phyloP scores from a whole-genome alignment of 192 early-diverging fungal genomes.

The Pilaira anomala region DNA sequence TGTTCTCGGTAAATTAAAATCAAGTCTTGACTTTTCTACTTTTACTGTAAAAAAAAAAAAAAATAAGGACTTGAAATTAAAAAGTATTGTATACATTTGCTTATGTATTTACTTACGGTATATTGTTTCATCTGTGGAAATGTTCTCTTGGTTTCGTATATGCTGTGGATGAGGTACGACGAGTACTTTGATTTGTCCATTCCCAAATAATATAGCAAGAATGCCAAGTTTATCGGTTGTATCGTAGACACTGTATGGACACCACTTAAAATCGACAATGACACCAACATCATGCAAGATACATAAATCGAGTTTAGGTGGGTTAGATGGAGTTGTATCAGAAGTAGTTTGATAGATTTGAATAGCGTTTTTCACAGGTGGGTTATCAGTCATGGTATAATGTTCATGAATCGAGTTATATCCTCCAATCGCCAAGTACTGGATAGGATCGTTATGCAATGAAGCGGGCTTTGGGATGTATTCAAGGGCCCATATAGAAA shows the following conservation, averaged over 20 bases:
- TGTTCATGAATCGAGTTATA: constrained; percentile 30
- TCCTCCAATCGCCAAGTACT: constrained; percentile 38
- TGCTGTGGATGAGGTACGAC: constrained; percentile 27
- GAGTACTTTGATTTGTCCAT: constrained; percentile 25
- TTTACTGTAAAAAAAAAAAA: not conserved
- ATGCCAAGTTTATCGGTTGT: constrained; percentile 24
- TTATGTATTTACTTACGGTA: not conserved
- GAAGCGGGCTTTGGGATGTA: constrained; percentile 26
- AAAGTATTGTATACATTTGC: not conserved
- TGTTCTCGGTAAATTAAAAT: not conserved
- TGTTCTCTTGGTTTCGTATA: not conserved
- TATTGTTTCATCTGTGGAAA: not conserved
- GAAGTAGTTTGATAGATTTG: constrained; percentile 38
- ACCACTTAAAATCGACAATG: constrained; percentile 36
- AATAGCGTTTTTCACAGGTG: constrained; percentile 25
- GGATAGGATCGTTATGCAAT: not conserved
- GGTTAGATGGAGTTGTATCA: not conserved
- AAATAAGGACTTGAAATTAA: not conserved
- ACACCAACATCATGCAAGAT: constrained; percentile 38
- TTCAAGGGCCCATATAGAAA: constrained; percentile 36
- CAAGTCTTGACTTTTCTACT: not conserved
- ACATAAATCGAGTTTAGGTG: constrained; percentile 34
- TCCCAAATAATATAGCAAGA: constrained; percentile 28
- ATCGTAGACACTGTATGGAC: constrained; percentile 30
- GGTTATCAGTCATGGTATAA: constrained; percentile 14